Base-by-base conservation (phyloP, 371 early-diverging fungal species). In the Mucor velutinosus region DNA sequence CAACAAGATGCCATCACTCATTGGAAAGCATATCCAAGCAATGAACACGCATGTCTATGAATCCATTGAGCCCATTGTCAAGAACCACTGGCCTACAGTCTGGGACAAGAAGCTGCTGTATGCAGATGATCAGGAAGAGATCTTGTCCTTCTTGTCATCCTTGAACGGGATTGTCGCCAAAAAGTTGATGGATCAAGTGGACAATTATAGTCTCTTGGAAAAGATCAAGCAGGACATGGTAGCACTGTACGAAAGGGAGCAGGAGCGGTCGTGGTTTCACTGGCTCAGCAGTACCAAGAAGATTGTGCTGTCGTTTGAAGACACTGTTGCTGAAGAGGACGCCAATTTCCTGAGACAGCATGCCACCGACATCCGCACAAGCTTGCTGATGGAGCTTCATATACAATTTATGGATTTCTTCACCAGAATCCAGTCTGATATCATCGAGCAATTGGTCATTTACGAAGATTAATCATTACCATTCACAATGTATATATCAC, bases 11-110 rank as follows among this genome's bases (percentile, higher is more conserved):
- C 73, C 73, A 8, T 11, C 62, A 0, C 61, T 73, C 14, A 59
- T 73, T 62, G 69, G 73, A 21, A 73, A 62, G 35, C 62, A 69
- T 59, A 58, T 73, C 15, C 73, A 73, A n/a, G 51, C 32, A 14
- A 68, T 73, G 69, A 68, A 73, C 49, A 15, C 61, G 0, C 25
- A 65, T 35, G 51, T 73, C 4, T 73, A 58, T 35, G 12, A 53
- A 4, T 58, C 65, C 7, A 45, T 73, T n/a, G 58, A 69, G n/a
- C 29, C 65, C 23, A 62, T 39, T 15, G 43, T 73, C 15, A 49
- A 47, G 11, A n/a, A 32, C 0, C 17, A 62, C 23, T 73, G 73
- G 73, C 43, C 47, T 8, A 51, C 62, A 4, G 19, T 70, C 6
- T 65, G 70, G 70, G 37, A 65, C 19, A n/a, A 45, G 32, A 60